A percentile compares a stretch with the other conserved stretches of the same genome.
phyloP scores from a whole-genome alignment of 495 filamentous ascomycete genomes.

The Lichenothelia convexa region DNA sequence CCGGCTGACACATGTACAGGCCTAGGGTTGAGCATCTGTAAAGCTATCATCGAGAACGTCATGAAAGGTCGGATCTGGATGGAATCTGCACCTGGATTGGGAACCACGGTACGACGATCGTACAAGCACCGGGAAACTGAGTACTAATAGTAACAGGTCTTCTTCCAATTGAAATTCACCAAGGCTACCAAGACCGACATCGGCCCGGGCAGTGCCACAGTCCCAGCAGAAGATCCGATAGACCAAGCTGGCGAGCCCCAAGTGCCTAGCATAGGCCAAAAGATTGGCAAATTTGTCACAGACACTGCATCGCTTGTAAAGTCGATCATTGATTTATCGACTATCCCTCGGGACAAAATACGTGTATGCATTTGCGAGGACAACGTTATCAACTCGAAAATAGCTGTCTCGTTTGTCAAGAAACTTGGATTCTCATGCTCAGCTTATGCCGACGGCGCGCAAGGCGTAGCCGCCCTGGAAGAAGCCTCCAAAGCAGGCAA shows the following conservation, averaged over 20 bases:
- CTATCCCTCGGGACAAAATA: constrained; percentile 56
- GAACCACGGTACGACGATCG: constrained; percentile 76
- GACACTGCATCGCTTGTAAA: background rate
- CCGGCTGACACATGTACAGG: too few relatives aligned
- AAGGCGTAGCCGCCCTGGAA: constrained; percentile 69
- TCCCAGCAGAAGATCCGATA: too few relatives aligned
- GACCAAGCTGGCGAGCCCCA: too few relatives aligned
- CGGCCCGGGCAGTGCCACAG: too few relatives aligned
- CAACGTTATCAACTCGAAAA: constrained; percentile 81
- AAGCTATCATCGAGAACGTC: constrained; percentile 82
- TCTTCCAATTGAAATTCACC: constrained; percentile 64
- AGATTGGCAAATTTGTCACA: too few relatives aligned
- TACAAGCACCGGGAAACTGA: too few relatives aligned
- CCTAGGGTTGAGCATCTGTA: constrained; percentile 82
- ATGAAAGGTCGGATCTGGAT: constrained; percentile 70
- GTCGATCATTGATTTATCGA: constrained; percentile 36
- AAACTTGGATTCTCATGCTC: constrained; percentile 67
- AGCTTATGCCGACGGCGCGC: constrained; percentile 69
- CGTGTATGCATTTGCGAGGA: constrained; percentile 83
- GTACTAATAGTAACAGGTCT: too few relatives aligned
- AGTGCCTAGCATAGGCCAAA: too few relatives aligned
- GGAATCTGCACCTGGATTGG: constrained; percentile 53
- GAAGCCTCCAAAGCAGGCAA: constrained; percentile 45
- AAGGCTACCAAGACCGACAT: constrained; percentile 35
- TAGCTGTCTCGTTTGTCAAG: constrained; percentile 74